phyloP scores from a whole-genome alignment of 164 flowering plant genomes.

The Sextonia rubra region DNA sequence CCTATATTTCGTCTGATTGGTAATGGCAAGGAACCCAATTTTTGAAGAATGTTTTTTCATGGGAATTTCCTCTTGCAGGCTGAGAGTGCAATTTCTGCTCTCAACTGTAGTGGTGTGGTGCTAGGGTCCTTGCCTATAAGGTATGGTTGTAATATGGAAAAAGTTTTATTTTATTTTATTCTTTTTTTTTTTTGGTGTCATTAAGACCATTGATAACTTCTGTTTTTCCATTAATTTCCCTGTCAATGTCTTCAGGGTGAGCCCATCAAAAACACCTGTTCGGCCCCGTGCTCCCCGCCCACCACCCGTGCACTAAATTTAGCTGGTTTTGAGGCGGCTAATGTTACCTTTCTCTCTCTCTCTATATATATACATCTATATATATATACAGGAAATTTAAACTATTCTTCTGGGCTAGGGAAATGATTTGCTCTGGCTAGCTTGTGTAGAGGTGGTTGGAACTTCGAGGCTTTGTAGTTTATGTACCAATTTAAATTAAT shows the following conservation, averaged over 20 bases:
- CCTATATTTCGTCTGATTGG: too few relatives aligned
- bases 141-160: conserved; percentile 1
- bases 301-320: conserved; percentile 35
- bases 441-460: conserved; percentile 41
- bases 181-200: not conserved
- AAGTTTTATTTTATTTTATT: not conserved
- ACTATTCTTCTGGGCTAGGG: conserved; percentile 15
- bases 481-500: conserved; percentile 6
- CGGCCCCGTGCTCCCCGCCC: conserved; percentile 58
- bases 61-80: conserved; percentile 38
- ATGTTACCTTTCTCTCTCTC: conserved; percentile 11
- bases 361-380: conserved; percentile 33
- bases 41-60: not conserved
- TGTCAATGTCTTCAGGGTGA: conserved; percentile 45
- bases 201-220: not conserved
- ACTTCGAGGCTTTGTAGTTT: conserved; percentile 38
- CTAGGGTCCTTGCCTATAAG: conserved; percentile 66
- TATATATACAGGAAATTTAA: conserved; percentile 9
- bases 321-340: not conserved
- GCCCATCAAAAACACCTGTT: conserved; percentile 85
- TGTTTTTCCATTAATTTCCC: not conserved
- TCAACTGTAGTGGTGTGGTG: conserved; percentile 74
- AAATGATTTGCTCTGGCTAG: conserved; percentile 17
- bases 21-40: not conserved
- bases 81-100: conserved; percentile 86